phyloP scores from a whole-genome alignment of 331 rosid species.

The Cydonia oblonga region DNA sequence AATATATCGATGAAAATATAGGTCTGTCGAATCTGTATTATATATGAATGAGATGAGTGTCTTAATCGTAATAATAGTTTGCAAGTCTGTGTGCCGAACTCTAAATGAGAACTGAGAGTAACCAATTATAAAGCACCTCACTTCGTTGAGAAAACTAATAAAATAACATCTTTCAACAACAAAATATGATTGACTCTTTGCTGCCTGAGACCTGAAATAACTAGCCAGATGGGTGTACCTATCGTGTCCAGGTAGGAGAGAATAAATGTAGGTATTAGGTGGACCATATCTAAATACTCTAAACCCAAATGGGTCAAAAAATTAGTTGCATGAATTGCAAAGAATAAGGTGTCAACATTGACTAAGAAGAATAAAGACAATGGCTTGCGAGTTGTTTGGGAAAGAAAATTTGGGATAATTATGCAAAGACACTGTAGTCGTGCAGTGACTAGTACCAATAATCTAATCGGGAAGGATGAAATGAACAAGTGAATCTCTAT shows the following conservation, averaged over 20 bases:
- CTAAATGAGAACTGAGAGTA: too few species aligned
- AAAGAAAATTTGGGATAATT: constrained; percentile 1
- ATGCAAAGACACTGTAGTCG: not conserved
- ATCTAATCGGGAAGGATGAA: constrained; percentile 4
- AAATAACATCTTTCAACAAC: too few species aligned
- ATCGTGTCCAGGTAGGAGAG: not conserved
- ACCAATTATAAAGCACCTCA: too few species aligned
- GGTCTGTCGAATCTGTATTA: too few species aligned
- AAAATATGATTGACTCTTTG: too few species aligned
- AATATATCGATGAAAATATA: too few species aligned
- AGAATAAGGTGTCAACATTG: constrained; percentile 7
- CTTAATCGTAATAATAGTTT: too few species aligned
- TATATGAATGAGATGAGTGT: too few species aligned
- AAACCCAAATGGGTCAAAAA: constrained; percentile 1
- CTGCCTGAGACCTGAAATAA: too few species aligned
- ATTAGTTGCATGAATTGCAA: not conserved
- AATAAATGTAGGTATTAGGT: constrained; percentile 1
- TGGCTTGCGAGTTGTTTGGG: not conserved
- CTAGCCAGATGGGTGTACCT: not conserved
- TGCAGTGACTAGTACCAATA: not conserved
- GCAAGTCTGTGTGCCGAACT: too few species aligned
- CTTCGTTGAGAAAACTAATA: too few species aligned
- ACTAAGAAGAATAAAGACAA: constrained; percentile 9
- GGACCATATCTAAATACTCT: not conserved
- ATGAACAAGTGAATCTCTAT: not conserved